These are phyloP conservation scores for Lineolata rhizophorae DNA, from an alignment of 495 filamentous ascomycete genomes.

Conservation along the genomic window DNA sequence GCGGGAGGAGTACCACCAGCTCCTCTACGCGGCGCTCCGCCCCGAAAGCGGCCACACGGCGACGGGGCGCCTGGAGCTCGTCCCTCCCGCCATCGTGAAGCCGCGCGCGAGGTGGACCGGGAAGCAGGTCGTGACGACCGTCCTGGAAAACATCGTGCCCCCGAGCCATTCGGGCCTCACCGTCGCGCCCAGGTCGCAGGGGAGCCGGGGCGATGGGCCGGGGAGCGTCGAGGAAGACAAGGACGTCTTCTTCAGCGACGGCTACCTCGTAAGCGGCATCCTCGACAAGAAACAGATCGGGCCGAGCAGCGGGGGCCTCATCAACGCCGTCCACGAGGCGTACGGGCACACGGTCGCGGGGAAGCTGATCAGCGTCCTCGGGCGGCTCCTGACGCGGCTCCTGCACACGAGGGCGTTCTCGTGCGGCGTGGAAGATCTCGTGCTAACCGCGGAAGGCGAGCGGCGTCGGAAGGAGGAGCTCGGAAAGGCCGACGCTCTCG, in stretches of 20 bases:
- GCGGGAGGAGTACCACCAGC: constrained; percentile 71
- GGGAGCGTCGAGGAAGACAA: constrained; percentile 30
- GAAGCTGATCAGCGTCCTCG: constrained; percentile 67
- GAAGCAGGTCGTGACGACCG: constrained; percentile 87
- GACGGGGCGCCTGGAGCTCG: constrained; percentile 44
- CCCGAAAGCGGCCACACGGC: constrained; percentile 74
- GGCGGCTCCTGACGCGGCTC: constrained; percentile 70
- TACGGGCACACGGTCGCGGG: constrained; percentile 78
- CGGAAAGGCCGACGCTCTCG: constrained; percentile 44
- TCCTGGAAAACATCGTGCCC: constrained; percentile 79
- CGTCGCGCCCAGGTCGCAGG: constrained; percentile 55
- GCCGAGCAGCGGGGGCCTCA: constrained; percentile 62
- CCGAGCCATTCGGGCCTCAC: constrained; percentile 51
- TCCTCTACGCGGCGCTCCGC: constrained; percentile 70
- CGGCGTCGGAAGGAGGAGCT: constrained; percentile 44
- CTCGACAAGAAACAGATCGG: constrained; percentile 94
- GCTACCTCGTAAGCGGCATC: constrained; percentile 74
- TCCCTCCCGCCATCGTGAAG: constrained; percentile 63
- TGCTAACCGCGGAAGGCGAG: constrained; percentile 67
- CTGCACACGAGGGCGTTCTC: constrained; percentile 86
- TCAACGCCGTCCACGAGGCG: constrained; percentile 81
- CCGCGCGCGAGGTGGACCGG: constrained; percentile 82
- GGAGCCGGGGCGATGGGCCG: constrained; percentile 32
- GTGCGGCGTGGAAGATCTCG: constrained; percentile 92
- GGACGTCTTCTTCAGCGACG: constrained; percentile 64